Percentiles rank a stretch among this genome's conserved stretches.
phyloP scores from a whole-genome alignment of 129 eudicot genomes.

The Saussurea involucrata region DNA sequence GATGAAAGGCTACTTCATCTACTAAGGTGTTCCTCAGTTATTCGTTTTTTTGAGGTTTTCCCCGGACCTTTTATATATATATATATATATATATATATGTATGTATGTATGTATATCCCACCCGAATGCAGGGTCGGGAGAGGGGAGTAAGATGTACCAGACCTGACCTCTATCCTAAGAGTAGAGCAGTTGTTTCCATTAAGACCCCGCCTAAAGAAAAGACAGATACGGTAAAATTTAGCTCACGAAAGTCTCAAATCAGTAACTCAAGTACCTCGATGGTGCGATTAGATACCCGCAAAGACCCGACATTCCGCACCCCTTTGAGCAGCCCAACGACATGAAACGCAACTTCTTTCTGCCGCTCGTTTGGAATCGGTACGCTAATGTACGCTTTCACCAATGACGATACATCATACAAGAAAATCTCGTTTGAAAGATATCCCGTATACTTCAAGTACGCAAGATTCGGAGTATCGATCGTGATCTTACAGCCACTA shows the following conservation, averaged over 20 bases:
- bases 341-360: conserved; percentile 41
- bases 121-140: too few species aligned
- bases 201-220: too few species aligned
- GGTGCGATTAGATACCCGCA: conserved; percentile 39
- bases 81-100: too few species aligned
- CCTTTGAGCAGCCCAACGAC: conserved; percentile 41
- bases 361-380: conserved; percentile 31
- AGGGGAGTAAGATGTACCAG: too few species aligned
- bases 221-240: too few species aligned
- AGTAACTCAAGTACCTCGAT: conserved; percentile 41
- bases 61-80: too few species aligned
- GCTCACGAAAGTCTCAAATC: neutral
- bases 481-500: conserved; percentile 43
- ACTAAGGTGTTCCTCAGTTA: too few species aligned
- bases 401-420: conserved; percentile 34
- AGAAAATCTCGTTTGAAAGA: conserved; percentile 40
- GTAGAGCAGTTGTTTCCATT: too few species aligned
- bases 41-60: too few species aligned
- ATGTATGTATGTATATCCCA: too few species aligned
- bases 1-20: too few species aligned
- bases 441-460: conserved; percentile 45
- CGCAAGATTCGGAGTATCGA: conserved; percentile 44
- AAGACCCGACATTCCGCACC: conserved; percentile 29
- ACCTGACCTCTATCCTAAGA: too few species aligned
- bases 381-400: conserved; percentile 45